Evolutionary conservation across 768 basidiomycete genomes (phyloP), one percentile per base, ranked within the genome.

Genomic region (Termitomyces sp.): DNA sequence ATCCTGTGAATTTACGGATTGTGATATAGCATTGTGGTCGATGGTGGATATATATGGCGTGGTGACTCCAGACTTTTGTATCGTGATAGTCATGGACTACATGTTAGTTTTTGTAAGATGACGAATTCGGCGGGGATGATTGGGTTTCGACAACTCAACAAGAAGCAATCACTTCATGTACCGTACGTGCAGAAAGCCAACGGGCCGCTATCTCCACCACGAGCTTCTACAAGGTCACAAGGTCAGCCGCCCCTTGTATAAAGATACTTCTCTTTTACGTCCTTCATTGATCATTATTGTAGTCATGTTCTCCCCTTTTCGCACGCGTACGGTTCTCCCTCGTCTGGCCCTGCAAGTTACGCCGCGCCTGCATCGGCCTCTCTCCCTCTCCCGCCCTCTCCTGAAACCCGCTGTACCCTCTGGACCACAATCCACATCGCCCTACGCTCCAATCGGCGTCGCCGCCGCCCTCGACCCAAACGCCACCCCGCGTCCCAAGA

Each of bases 401-500:
- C 31, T 19, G 17, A 44, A 35, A 27, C 38, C 50, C 27, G 16
- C 21, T n/a, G n/a, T n/a, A n/a, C 21, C 41, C 14, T 16, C n/a
- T 54, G 67, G n/a, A n/a, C n/a, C 59, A 57, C 65, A 68, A 61
- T 77, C 79, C 16, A 64, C 73, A 14, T 85, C 85, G 5, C 80
- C 81, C 21, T 75, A 84, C 23, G 84, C 81, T 0, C 85, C 82
- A 12, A 72, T 89, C 47, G 87, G 87, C 1, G 84, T 89, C 46
- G 38, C 51, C 45, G 77, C 76, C 10, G 73, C 75, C 31, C 65
- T 62, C 4, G 69, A 81, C 46, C 62, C 73, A 2, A 60, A 61
- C 0, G 54, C 75, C 41, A 53, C 67, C 56, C 71, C 76, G 5
- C 72, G 70, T 4, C 72, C 78, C n/a, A 84, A 82, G 65, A 78